Conservation (phyloP, 345 rosid species). For the Eucalyptus coolabah region DNA sequence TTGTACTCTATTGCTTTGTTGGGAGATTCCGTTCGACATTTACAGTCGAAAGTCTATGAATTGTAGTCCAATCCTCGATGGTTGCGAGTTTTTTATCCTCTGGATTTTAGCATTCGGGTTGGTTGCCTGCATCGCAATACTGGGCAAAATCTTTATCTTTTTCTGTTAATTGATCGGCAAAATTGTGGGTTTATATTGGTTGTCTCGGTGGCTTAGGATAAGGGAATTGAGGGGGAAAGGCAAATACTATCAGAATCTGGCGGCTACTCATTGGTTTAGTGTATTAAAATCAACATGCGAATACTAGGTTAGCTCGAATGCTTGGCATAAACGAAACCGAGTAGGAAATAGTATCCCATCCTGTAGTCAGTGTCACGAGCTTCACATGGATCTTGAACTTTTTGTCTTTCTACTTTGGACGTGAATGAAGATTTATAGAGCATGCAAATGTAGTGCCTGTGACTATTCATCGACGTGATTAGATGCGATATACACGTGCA, state of each 20-base stretch:
- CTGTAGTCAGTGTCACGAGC: not conserved
- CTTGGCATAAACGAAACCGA: not conserved
- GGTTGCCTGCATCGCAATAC: not conserved
- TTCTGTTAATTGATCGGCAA: not conserved
- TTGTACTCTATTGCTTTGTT: not conserved
- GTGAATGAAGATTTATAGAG: not conserved
- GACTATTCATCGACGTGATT: not conserved
- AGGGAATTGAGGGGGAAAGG: not conserved
- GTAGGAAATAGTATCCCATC: not conserved
- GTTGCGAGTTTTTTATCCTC: not conserved
- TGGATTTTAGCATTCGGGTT: not conserved
- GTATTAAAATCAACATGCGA: not conserved
- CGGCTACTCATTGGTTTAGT: not conserved
- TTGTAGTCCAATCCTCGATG: not conserved
- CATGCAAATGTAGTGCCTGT: not conserved
- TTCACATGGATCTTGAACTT: not conserved
- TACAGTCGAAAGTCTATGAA: not conserved
- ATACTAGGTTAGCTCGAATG: not conserved
- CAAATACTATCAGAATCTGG: not conserved
- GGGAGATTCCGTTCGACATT: not conserved
- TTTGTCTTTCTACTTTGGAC: not conserved
- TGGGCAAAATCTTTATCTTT: not conserved
- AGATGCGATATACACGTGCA: not conserved
- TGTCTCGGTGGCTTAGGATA: not conserved
- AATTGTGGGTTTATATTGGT: not conserved